Conservation (phyloP, 768 basidiomycete genomes). For the Rhodocollybia butyracea region DNA sequence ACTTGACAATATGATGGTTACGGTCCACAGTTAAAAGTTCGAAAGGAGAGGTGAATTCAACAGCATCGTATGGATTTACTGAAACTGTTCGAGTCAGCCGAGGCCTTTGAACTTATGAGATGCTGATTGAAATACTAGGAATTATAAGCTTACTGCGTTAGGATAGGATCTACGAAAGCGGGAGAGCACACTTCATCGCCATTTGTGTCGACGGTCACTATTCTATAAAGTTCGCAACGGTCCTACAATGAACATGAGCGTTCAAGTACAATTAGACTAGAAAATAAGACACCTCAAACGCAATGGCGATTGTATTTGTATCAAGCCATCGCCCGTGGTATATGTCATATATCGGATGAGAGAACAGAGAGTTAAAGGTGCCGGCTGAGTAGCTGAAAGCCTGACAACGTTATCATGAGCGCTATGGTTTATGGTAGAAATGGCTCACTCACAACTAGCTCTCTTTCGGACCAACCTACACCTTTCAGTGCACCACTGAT, state of each 20-base stretch:
- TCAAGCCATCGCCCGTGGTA: conserved; percentile 36
- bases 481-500: conserved; percentile 31
- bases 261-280: not conserved
- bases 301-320: conserved; percentile 34
- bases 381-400: conserved; percentile 33
- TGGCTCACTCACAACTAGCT: conserved; percentile 34
- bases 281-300: conserved; percentile 34
- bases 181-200: conserved; percentile 21
- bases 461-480: conserved; percentile 45
- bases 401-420: conserved; percentile 19
- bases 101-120: not conserved
- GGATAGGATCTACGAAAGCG: not conserved
- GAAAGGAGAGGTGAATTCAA: conserved; percentile 2
- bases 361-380: conserved; percentile 27
- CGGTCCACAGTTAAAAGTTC: conserved; percentile 1
- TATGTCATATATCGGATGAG: conserved; percentile 21
- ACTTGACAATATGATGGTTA: not conserved
- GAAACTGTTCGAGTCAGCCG: not conserved
- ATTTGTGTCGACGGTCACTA: conserved; percentile 32
- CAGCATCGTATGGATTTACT: not conserved
- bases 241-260: conserved; percentile 25
- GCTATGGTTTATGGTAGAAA: not conserved
- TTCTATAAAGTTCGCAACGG: conserved; percentile 32
- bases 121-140: not conserved
- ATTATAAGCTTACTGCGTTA: not conserved